Evolutionary conservation across 805 yeast genomes (phyloP), one percentile per base, ranked within the genome.

Genomic region (Komagataella pastoris): DNA sequence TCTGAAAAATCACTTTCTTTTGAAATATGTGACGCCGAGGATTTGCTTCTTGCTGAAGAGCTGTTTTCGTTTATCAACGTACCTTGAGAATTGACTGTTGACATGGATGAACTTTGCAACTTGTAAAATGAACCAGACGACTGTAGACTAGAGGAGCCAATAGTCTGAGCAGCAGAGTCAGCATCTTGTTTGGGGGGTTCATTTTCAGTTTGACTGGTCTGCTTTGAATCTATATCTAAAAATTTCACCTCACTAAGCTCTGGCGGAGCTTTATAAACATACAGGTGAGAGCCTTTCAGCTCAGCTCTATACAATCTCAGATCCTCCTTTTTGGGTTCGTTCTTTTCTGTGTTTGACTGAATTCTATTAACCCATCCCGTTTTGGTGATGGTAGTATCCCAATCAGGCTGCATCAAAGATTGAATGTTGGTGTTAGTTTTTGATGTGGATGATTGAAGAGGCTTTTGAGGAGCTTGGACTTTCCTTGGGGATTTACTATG

Each of bases 251-350:
- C 73, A 24, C 68, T 74, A 24, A 79, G 52, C 24, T 70, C 79
- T 23, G 69, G 64, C 2, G 75, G 82, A 44, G 80, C 74, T 62
- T 79, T 83, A 68, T 77, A 85, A 17, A 89, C 63, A 51, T 73
- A 71, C 50, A 89, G 65, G 47, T 72, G 70, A 1, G 89, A 78
- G 17, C 96, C 96, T 58, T 74, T 78, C 53, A 89, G 67, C 59
- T 81, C 87, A 0, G 85, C 88, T 50, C 83, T 72, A 52, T 71
- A 78, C 36, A 87, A 63, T 53, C 75, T 67, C 63, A 74, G 57
- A 7, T 64, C 65, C 47, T 67, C 72, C 47, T 21, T 21, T 24
- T 54, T 58, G 10, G 46, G 51, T 14, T 50, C 53, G 6, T 7
- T 44, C 18, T 50, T 52, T 46, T 69, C 68, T 14, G 47, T 44